These are phyloP conservation scores for Fusarium liriodendri DNA, from an alignment of 2,329 filamentous ascomycete species.

Conservation along the genomic window DNA sequence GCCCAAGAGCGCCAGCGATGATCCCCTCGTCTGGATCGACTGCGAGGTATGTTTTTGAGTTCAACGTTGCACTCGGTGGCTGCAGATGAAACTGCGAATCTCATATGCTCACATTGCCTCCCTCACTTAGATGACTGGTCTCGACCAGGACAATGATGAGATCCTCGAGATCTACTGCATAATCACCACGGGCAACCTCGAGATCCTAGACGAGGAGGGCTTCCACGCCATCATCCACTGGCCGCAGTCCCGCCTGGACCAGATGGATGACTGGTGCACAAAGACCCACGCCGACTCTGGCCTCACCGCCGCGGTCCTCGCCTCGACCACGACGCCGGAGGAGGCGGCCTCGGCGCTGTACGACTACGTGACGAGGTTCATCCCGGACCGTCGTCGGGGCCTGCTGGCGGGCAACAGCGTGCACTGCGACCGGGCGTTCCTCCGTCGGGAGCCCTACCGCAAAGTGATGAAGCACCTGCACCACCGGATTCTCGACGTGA, in stretches of 20 bases:
- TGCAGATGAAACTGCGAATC: background rate
- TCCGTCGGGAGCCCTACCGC: conserved; percentile 79
- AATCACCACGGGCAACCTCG: conserved; percentile 84
- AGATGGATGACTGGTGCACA: conserved; percentile 92
- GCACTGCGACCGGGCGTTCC: conserved; percentile 87
- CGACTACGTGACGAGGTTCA: conserved; percentile 78
- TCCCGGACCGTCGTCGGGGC: conserved; percentile 74
- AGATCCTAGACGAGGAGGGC: conserved; percentile 79
- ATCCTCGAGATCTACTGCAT: conserved; percentile 95
- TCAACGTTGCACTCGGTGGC: background rate
- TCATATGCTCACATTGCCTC: conserved; percentile 21
- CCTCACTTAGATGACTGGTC: conserved; percentile 77
- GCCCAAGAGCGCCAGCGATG: conserved; percentile 50
- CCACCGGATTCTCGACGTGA: conserved; percentile 93
- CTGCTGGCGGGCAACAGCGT: conserved; percentile 93
- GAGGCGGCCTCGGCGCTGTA: conserved; percentile 80
- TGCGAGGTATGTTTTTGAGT: conserved; percentile 58
- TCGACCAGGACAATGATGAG: conserved; percentile 79
- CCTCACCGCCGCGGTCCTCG: conserved; percentile 79
- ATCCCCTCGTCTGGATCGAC: conserved; percentile 89
- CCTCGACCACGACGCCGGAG: conserved; percentile 77
- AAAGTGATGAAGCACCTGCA: conserved; percentile 81
- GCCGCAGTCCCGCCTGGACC: conserved; percentile 73
- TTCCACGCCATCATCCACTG: conserved; percentile 86
- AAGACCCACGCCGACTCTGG: conserved; percentile 84